Conservation (phyloP, 1,139 yeast genomes). For the Hansenula sp. region DNA sequence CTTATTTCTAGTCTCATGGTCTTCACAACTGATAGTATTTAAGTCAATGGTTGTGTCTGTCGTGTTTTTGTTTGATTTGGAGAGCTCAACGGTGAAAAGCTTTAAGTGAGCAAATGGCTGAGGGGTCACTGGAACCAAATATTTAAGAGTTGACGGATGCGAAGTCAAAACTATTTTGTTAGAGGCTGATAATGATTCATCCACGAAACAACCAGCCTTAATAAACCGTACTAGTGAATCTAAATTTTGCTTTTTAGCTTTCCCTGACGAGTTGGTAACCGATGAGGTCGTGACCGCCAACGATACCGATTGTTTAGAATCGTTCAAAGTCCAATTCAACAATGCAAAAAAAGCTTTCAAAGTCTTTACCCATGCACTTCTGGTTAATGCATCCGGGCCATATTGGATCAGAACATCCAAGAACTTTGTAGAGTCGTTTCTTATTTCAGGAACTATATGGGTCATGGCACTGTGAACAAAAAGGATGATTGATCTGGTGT, state of each 20-base stretch:
- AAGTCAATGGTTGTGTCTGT: conserved; percentile 24
- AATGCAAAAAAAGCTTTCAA: conserved; percentile 53
- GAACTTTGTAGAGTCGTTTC: conserved; percentile 62
- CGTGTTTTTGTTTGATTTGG: conserved; percentile 16
- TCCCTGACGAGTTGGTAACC: conserved; percentile 33
- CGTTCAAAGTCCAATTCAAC: conserved; percentile 55
- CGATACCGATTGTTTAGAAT: conserved; percentile 41
- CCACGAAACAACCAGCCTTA: conserved; percentile 33
- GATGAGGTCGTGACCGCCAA: conserved; percentile 43
- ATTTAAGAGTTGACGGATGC: conserved; percentile 47
- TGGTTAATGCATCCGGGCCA: conserved; percentile 46
- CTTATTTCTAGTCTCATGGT: conserved; percentile 56
- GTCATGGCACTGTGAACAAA: conserved; percentile 95
- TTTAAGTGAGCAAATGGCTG: conserved; percentile 60
- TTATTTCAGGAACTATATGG: conserved; percentile 65
- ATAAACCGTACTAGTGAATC: conserved; percentile 41
- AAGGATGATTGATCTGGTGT: conserved; percentile 61
- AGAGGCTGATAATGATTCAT: conserved; percentile 6
- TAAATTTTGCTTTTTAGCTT: conserved; percentile 24
- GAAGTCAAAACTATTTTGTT: conserved; percentile 15
- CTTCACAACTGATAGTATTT: conserved; percentile 43
- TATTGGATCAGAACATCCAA: conserved; percentile 48
- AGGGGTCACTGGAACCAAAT: conserved; percentile 50
- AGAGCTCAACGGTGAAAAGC: conserved; percentile 42
- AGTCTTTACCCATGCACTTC: conserved; percentile 56